phyloP scores from a whole-genome alignment of 2,329 filamentous ascomycete genomes.

The Xylaria sp. region DNA sequence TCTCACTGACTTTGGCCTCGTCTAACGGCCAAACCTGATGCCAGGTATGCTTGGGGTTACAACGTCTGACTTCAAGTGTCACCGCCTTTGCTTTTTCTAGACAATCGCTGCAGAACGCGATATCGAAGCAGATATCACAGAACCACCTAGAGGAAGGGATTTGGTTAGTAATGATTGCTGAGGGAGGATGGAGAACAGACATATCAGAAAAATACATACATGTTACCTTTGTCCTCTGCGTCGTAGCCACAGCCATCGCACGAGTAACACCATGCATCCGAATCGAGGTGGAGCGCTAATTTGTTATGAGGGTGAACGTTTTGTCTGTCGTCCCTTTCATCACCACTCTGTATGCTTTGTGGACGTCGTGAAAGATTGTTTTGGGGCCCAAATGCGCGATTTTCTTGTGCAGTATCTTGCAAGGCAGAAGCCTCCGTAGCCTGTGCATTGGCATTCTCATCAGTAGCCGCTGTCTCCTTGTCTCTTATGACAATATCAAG shows the following conservation, averaged over 20 bases:
- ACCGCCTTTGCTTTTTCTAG: slow-evolving; percentile 5
- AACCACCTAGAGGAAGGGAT: slow-evolving; percentile 1
- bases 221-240: background rate
- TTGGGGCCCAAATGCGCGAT: background rate
- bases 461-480: background rate
- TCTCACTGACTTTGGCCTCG: background rate
- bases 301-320: background rate
- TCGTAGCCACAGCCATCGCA: slow-evolving; percentile 9
- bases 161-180: background rate
- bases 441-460: background rate
- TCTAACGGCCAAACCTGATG: slow-evolving; percentile 10
- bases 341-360: background rate
- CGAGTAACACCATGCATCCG: background rate
- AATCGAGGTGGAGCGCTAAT: slow-evolving; percentile 1
- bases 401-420: background rate
- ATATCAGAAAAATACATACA: background rate
- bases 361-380: background rate
- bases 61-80: slow-evolving; percentile 3
- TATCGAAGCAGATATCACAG: slow-evolving; percentile 4
- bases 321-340: background rate
- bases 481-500: background rate
- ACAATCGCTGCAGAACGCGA: slow-evolving; percentile 9
- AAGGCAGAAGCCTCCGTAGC: background rate
- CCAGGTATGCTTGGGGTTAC: slow-evolving; percentile 10
- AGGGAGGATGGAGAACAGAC: background rate